Evolutionary conservation across 441 rosid genomes (phyloP), one percentile per base, ranked within the genome.

Genomic region (Biscutella laevigata): DNA sequence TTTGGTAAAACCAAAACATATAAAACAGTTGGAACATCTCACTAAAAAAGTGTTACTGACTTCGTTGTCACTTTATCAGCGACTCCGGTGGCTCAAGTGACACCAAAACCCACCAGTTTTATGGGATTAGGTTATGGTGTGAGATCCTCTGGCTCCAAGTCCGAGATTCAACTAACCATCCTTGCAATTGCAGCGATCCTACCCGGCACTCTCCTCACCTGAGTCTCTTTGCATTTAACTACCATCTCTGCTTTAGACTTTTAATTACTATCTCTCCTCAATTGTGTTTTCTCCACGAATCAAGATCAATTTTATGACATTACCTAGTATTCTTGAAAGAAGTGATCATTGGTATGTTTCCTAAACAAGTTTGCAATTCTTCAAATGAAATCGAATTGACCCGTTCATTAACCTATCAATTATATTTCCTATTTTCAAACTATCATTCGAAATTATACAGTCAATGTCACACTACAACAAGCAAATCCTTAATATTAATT

Each of bases 81-180:
- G 4, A 36, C 67, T 22, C 68, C 71, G 6, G 49, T 48, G 27
- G 54, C 65, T 66, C 78, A 73, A 56, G 71, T 59, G 42, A 62
- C 81, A 24, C 79, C 85, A n/a, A 61, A 74, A 41, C 74, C 84
- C 6, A 66, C 66, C 15, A 58, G 60, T 61, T 56, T 74, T 16
- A 55, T 74, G 62, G 80, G 80, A 13, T 44, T 72, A 21, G 83
- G 83, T 25, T 46, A 67, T 7, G 61, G 73, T 56, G 14, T 48
- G 19, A 74, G 53, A 36, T 43, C 72, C 13, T 64, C 71, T 15
- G 35, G 42, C 15, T 54, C 61, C 68, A 68, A 71, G 59, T 60
- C 65, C 33, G 40, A 64, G 22, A 66, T 62, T 32, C 46, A 46
- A 15, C 57, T 67, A 16, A 30, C 43, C 7, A 17, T 68, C 34